Percentiles rank a stretch among this genome's conserved stretches.
Conservation (phyloP, 208 protist genomes). For the Leishmania tropica region DNA sequence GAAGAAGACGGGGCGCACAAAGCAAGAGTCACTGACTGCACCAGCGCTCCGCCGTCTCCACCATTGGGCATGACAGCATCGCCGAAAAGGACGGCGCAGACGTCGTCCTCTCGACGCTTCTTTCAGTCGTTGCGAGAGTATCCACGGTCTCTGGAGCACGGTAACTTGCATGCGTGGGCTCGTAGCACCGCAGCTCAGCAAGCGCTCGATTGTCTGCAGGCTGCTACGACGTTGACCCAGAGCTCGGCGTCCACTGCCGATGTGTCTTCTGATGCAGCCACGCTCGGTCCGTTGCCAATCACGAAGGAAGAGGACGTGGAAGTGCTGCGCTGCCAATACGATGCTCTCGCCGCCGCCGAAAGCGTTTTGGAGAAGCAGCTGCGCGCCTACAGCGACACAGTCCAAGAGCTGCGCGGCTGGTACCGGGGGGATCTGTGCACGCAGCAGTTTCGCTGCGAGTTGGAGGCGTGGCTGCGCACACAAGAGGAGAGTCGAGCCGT, state of each 20-base stretch:
- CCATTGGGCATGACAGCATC: not conserved
- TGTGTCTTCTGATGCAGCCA: conserved; percentile 1
- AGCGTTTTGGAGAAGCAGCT: conserved; percentile 5
- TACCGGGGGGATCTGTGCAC: conserved; percentile 28
- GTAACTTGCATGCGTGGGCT: conserved; percentile 25
- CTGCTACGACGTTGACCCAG: conserved; percentile 3
- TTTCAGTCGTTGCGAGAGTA: conserved; percentile 31
- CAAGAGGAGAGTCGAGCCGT: conserved; percentile 24
- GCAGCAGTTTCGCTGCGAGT: conserved; percentile 17
- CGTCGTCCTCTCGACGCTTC: not conserved
- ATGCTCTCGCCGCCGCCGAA: conserved; percentile 18
- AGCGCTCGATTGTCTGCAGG: conserved; percentile 17
- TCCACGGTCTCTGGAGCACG: conserved; percentile 28
- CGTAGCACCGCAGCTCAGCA: not conserved
- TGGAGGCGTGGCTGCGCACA: conserved; percentile 18
- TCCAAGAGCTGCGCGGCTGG: conserved; percentile 25
- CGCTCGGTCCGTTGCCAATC: conserved; percentile 5
- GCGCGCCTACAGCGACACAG: conserved; percentile 24
- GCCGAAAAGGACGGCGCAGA: not conserved
- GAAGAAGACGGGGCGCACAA: not conserved
- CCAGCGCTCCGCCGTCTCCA: not conserved
- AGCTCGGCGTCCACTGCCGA: not conserved
- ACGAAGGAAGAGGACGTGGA: conserved; percentile 16
- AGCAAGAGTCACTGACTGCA: not conserved
- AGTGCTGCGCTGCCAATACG: conserved; percentile 25